These are phyloP conservation scores for Theileria equi DNA, from an alignment of 169 alveolate genomes.

Conservation along the genomic window DNA sequence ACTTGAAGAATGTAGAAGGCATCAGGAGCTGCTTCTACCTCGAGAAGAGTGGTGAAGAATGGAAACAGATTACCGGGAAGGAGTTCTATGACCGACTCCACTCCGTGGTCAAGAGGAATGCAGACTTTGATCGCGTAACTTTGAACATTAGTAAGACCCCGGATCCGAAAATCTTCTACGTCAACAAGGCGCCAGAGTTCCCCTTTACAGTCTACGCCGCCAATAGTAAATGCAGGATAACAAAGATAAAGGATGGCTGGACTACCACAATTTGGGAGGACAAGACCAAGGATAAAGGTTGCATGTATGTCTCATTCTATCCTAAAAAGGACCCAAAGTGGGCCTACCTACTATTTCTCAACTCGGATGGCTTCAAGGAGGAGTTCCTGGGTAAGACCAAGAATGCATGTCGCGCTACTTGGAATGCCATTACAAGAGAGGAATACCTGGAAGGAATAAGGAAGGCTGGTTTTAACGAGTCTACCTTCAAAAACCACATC, in stretches of 20 bases:
- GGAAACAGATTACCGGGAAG: no score
- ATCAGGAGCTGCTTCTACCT: no score
- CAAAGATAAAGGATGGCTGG: slow-evolving; percentile 2
- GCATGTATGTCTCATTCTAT: neutral
- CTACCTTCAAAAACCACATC: neutral
- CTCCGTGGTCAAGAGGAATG: no score
- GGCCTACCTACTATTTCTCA: neutral
- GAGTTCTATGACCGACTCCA: no score
- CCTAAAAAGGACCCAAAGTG: neutral
- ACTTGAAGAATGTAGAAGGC: no score
- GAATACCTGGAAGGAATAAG: neutral
- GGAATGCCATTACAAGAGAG: slow-evolving; percentile 1
- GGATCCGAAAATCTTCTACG: neutral
- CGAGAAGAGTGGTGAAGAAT: no score
- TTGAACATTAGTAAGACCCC: neutral
- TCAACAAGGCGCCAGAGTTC: neutral
- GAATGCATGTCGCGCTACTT: slow-evolving; percentile 14
- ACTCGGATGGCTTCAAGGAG: neutral
- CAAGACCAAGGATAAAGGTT: neutral
- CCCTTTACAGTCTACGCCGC: slow-evolving; percentile 1
- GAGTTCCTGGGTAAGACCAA: neutral
- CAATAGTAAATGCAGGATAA: neutral
- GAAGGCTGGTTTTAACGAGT: neutral
- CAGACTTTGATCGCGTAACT: no score
- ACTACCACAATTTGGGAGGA: slow-evolving; percentile 3